Evolutionary conservation across 1,139 yeast genomes (phyloP), one percentile per base, ranked within the genome.

Genomic region (Pichia sp.): DNA sequence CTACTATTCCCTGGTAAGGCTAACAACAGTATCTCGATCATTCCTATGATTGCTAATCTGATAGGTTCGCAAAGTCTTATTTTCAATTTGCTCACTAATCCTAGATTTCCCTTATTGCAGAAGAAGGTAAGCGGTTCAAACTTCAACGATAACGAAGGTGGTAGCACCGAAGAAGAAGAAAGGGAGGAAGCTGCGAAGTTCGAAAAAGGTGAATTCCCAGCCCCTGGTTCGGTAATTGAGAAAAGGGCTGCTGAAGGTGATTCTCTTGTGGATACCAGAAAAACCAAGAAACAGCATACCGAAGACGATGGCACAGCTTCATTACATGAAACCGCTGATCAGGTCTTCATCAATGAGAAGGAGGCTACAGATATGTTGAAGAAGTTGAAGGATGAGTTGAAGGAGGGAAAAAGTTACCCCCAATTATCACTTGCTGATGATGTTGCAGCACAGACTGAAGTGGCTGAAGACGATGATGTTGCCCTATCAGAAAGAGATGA

Each of bases 1-100:
- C 82, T 87, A 1, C 64, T 87, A 49, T 79, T 78, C 63, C 95
- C 96, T 2, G 87, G 87, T 3, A 75, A 74, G 52, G 27, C 51
- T 6, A 52, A 50, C 2, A 50, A 59, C 2, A 58, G 62, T 36
- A 51, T 63, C 24, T 63, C 67, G 10, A 75, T 87, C 33, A 73
- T 88, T 58, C 96, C 97, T 12, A 83, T 90, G 59, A 85, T 87
- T 1, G 72, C 74, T 52, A 71, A 77, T 4, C 68, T 88, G 60
- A 60, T 66, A 40, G 74, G 74, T 3, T 63, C 70, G 29, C 53
- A 62, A 4, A 76, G 76, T 59, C 70, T 70, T 2, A 61, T 78
- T 24, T 60, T 78, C 46, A 82, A 84, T 64, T 76, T 83, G 3
- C 74, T 89, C 63, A 78, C 82, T 58, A 87, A 87, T 63, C 96